Base-by-base conservation (phyloP, 305 asterid species). In the Stenogyne calaminthoides region DNA sequence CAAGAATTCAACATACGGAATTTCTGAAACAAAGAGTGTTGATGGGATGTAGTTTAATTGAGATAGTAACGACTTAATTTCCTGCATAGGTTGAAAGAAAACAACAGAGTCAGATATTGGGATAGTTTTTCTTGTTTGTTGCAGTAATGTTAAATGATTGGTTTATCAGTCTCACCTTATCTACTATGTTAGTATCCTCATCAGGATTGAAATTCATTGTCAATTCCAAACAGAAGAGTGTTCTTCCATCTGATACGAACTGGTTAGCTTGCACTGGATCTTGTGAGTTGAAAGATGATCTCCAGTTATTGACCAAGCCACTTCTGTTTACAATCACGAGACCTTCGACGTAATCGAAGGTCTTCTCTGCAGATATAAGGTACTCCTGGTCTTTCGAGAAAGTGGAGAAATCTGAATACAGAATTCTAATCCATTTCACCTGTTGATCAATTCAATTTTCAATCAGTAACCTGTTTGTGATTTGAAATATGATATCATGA, bases 301-400 rank as follows among this genome's bases (percentile, higher is more conserved):
- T 87, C 98, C 97, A 91, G 83, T 84, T 85, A 56, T 84, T 88
- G 9, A 93, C 29, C n/a, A 93, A 82, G 51, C 87, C 91, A 3
- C 86, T 86, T 73, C 76, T 82, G 84, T 93, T 93, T 65, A 82
- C 84, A n/a, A 91, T 86, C 74, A 91, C 98, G 4, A 89, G 84
- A 0, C 98, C 98, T 81, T 91, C 98, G 52, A 93, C 75, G 80
- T 91, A 93, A 78, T 93, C 96, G 20, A 93, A 91, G 16, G 93
- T 88, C 66, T 86, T 80, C 27, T 81, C 72, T 64, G 87, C 74
- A 20, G 92, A 74, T 80, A 89, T 93, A 36, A 93, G 77, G 27
- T 52, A 52, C 85, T 93, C 98, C 59, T 91, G 98, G 68, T 93
- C 96, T 67, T 82, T 83, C 5, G 88, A 61, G 47, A 93, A 93